A percentile compares a stretch with the other conserved stretches of the same genome.
phyloP scores from a whole-genome alignment of 2,329 filamentous ascomycete species.

The Pezicula neosporulosa region DNA sequence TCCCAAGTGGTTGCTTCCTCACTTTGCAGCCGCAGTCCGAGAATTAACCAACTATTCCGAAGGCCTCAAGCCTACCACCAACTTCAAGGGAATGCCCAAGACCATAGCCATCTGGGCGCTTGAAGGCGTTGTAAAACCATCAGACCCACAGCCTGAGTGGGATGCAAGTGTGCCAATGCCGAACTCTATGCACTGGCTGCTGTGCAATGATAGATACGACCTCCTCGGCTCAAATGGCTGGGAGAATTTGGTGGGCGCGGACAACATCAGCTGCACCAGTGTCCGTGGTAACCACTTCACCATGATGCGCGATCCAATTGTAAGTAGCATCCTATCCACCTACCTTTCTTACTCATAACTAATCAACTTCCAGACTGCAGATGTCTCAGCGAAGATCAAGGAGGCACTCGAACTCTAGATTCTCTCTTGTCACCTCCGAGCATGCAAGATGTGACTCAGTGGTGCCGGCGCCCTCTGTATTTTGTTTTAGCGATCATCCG shows the following conservation, averaged over 20 bases:
- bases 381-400: neutral
- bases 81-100: constrained; percentile 50
- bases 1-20: constrained; percentile 69
- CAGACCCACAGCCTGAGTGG: constrained; percentile 61
- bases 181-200: constrained; percentile 58
- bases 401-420: neutral
- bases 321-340: constrained; percentile 6
- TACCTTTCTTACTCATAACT: neutral
- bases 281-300: constrained; percentile 19
- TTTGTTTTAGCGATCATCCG: too few species aligned
- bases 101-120: constrained; percentile 67
- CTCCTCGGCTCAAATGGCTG: constrained; percentile 64
- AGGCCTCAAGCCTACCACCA: constrained; percentile 60
- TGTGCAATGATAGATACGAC: constrained; percentile 68
- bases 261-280: constrained; percentile 11
- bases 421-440: too few species aligned
- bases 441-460: too few species aligned
- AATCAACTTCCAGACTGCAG: neutral
- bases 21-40: constrained; percentile 54
- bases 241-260: constrained; percentile 32
- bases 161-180: constrained; percentile 47
- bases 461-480: too few species aligned
- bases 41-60: constrained; percentile 60
- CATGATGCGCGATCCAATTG: constrained; percentile 18
- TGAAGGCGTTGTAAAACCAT: constrained; percentile 67